Evolutionary conservation across 805 yeast genomes (phyloP).

Genomic region (Candida alai): DNA sequence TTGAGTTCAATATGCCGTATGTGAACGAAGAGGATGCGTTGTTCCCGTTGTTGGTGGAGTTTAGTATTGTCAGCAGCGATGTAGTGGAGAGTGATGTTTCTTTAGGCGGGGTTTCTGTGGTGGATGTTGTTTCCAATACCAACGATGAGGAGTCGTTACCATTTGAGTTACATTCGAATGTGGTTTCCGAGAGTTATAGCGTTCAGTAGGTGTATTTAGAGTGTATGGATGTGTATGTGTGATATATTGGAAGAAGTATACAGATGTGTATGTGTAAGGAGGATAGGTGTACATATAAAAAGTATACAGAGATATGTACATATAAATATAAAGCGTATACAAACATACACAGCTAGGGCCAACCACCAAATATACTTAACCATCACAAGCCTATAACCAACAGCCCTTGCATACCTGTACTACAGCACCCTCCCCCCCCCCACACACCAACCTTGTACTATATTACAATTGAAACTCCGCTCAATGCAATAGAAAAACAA

Average conservation of each 20-base stretch:
- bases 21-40: constrained; percentile 81
- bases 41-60: constrained; percentile 81
- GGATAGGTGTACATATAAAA: background rate
- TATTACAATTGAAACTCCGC: constrained; percentile 45
- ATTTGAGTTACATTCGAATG: constrained; percentile 59
- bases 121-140: constrained; percentile 50
- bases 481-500: constrained; percentile 48
- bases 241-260: constrained; percentile 1
- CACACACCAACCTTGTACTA: constrained; percentile 3
- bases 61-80: constrained; percentile 46
- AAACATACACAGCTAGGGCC: too few relatives aligned
- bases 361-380: too few relatives aligned
- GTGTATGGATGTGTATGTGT: too few relatives aligned
- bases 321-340: too few relatives aligned
- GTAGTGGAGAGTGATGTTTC: constrained; percentile 41
- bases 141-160: constrained; percentile 58
- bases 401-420: background rate
- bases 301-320: background rate
- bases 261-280: too few relatives aligned
- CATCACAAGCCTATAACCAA: background rate
- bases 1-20: constrained; percentile 74
- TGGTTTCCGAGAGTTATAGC: constrained; percentile 56
- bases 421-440: background rate
- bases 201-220: constrained; percentile 26
- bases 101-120: constrained; percentile 63